A percentile compares a stretch with the other conserved stretches of the same genome.
Evolutionary conservation across 2,329 filamentous ascomycete genomes (phyloP).

Genomic region (Pseudogymnoascus destructans): DNA sequence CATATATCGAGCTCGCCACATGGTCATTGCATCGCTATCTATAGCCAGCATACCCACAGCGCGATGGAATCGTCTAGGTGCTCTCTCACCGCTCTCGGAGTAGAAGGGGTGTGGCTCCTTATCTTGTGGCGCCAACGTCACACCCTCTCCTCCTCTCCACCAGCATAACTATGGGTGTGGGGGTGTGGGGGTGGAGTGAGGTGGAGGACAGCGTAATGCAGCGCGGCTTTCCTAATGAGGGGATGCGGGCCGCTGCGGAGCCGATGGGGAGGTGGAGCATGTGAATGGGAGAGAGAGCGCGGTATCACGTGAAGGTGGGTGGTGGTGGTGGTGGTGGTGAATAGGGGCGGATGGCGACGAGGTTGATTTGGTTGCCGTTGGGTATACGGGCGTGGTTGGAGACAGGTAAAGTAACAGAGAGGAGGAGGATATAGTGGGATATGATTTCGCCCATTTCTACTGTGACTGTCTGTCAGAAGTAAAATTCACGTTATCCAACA

Average conservation of each 20-base stretch:
- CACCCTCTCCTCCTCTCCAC: background rate
- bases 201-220: background rate
- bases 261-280: background rate
- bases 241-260: background rate
- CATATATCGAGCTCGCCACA: background rate
- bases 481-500: background rate
- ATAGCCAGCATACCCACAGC: background rate
- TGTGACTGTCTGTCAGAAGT: background rate
- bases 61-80: background rate
- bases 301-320: background rate
- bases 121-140: background rate
- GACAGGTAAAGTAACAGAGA: background rate
- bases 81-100: background rate
- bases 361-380: background rate
- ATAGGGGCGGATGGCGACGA: background rate
- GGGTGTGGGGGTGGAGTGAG: background rate
- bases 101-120: background rate
- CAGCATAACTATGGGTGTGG: background rate
- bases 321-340: background rate
- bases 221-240: background rate
- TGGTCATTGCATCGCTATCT: background rate
- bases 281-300: background rate
- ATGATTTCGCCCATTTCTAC: too few species aligned
- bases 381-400: background rate
- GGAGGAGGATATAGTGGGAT: background rate